Base-by-base conservation (phyloP, 2,329 filamentous ascomycete genomes). In the Cladophialophora yegresii region DNA sequence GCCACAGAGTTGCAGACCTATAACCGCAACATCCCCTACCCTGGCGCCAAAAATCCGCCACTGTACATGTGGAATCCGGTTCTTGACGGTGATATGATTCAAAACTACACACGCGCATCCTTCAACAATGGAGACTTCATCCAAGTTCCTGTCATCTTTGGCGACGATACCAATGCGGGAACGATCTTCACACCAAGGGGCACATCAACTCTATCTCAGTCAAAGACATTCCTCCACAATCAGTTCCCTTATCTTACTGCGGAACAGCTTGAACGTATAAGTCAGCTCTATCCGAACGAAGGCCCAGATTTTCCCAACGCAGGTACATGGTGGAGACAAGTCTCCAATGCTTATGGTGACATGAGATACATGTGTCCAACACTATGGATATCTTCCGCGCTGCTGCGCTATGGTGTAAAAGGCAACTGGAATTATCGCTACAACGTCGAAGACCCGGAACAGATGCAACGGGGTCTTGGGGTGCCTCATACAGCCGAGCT, bases 401-500 rank as follows among this genome's bases (percentile, higher is more conserved):
- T 78, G 53, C 75, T 76, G 2, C 69, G 72, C 16, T 56, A 68
- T 54, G 61, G 60, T 16, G 45, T 56, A 22, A 10, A 50, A n/a
- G 60, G 61, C 1, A 84, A 82, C 26, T 93, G 85, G 83, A 88
- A 86, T 72, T 93, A 93, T 73, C 84, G 84, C 49, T 91, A 87
- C 77, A 84, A 88, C 61, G 89, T 91, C 3, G 77, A 85, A 49
- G 88, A 91, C 66, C 81, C 84, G 0, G 70, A 71, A 0, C 78
- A 85, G 54, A 76, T 84, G 23, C 78, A 77, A 0, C 71, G 76
- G 1, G 89, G 89, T 1, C 72, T 82, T 1, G 89, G 89, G 0
- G 87, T 89, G 0, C 82, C 84, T 6, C 89, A 93, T 70, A 88
- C 85, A 0, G 81, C 86, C 8, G 89, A 93, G 72, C 67, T 86